Conservation (phyloP, 176 grass and related monocot species). For the Canna indica region DNA sequence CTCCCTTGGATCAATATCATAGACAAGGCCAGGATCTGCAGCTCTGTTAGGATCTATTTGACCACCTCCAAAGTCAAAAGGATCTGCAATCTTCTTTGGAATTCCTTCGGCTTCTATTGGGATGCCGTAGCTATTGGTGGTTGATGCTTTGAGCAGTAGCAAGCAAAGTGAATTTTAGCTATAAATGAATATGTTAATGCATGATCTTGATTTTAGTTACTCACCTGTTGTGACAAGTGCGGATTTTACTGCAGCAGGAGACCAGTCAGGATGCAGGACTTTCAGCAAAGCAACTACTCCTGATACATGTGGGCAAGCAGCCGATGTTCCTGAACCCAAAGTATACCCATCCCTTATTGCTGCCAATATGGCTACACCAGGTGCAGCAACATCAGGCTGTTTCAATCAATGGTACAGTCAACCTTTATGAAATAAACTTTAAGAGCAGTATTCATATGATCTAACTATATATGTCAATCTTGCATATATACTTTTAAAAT, state of each 20-base stretch:
- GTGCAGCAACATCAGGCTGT: constrained; percentile 64
- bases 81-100: constrained; percentile 40
- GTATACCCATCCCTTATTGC: constrained; percentile 11
- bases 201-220: background rate
- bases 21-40: constrained; percentile 45
- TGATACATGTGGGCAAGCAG: constrained; percentile 54
- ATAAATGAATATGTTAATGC: background rate
- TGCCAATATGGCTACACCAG: constrained; percentile 43
- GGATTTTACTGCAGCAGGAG: constrained; percentile 50
- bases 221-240: constrained; percentile 51
- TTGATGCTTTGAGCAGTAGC: constrained; percentile 26
- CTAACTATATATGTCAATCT: too few relatives aligned
- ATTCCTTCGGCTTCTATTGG: constrained; percentile 29
- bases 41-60: constrained; percentile 32
- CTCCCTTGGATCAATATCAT: constrained; percentile 42
- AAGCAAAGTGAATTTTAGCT: background rate
- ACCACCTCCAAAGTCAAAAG: constrained; percentile 64
- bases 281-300: constrained; percentile 49
- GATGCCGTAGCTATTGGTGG: constrained; percentile 23
- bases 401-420: background rate
- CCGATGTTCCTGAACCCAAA: constrained; percentile 37
- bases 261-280: constrained; percentile 55
- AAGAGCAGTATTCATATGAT: too few relatives aligned
- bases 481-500: too few relatives aligned
- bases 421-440: background rate